These are phyloP conservation scores for Metroxylon sagu DNA, from an alignment of 176 grass and related monocot genomes.

Conservation along the genomic window DNA sequence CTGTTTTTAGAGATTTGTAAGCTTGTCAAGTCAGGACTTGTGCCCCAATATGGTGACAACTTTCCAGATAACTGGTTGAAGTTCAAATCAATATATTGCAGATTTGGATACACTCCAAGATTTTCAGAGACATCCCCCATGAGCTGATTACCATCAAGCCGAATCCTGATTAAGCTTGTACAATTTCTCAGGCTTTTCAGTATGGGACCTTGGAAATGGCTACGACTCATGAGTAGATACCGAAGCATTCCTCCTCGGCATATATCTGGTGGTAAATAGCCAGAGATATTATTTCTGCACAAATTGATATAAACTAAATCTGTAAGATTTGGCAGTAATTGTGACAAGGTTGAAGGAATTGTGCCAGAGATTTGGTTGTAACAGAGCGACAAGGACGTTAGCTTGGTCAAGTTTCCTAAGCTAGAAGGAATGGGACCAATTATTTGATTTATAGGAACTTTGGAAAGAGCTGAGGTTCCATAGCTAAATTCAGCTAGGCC, in stretches of 20 bases:
- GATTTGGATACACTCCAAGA: constrained; percentile 13
- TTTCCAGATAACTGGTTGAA: constrained; percentile 4
- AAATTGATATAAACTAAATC: too few relatives aligned
- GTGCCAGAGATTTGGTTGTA: neutral
- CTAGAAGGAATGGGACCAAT: too few relatives aligned
- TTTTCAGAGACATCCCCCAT: constrained; percentile 14
- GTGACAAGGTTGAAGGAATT: neutral
- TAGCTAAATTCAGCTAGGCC: too few relatives aligned
- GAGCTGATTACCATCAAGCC: neutral
- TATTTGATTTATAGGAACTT: too few relatives aligned
- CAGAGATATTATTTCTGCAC: too few relatives aligned
- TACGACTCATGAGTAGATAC: neutral
- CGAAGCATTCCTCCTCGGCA: too few relatives aligned
- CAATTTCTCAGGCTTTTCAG: constrained; percentile 12
- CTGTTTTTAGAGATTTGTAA: neutral
- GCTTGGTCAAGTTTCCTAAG: too few relatives aligned
- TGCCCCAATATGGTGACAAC: neutral
- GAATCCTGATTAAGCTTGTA: neutral
- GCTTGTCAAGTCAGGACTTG: neutral
- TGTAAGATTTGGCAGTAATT: neutral
- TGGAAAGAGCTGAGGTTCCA: too few relatives aligned
- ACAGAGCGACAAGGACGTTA: neutral
- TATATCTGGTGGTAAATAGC: too few relatives aligned
- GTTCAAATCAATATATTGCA: neutral
- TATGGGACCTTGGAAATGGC: constrained; percentile 6